phyloP scores from a whole-genome alignment of 352 stramenopile species.

The Nothophytophthora sp. region DNA sequence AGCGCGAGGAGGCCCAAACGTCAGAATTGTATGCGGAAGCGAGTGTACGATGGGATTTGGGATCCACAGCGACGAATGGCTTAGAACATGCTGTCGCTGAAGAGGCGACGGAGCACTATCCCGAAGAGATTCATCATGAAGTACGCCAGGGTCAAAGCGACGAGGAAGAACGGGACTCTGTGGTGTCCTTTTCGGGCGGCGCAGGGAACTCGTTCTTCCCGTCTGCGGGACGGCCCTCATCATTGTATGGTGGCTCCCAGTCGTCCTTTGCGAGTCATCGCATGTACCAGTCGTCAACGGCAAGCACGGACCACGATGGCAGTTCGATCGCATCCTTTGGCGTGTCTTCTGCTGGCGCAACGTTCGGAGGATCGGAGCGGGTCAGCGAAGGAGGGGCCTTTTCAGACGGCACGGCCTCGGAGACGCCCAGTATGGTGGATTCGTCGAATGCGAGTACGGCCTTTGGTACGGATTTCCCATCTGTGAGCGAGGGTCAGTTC shows the following conservation, averaged over 20 bases:
- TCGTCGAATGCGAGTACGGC: slow-evolving; percentile 78
- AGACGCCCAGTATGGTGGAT: slow-evolving; percentile 70
- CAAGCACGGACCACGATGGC: slow-evolving; percentile 41
- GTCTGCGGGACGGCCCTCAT: slow-evolving; percentile 29
- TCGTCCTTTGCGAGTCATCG: slow-evolving; percentile 43
- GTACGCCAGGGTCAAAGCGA: slow-evolving; percentile 24
- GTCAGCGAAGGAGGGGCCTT: slow-evolving; percentile 62
- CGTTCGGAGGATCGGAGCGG: slow-evolving; percentile 73
- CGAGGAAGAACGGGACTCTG: slow-evolving; percentile 38
- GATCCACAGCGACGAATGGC: slow-evolving; percentile 5
- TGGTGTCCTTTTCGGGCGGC: slow-evolving; percentile 37
- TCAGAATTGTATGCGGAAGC: slow-evolving; percentile 19
- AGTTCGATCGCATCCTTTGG: slow-evolving; percentile 70
- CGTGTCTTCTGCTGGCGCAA: slow-evolving; percentile 75
- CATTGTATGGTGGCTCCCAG: slow-evolving; percentile 37
- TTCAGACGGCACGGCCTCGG: slow-evolving; percentile 67
- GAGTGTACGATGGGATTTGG: slow-evolving; percentile 21
- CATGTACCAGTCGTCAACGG: slow-evolving; percentile 40
- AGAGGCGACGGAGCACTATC: slow-evolving; percentile 3
- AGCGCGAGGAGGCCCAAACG: slow-evolving; percentile 1
- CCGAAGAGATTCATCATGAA: slow-evolving; percentile 10
- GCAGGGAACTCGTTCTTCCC: slow-evolving; percentile 29
- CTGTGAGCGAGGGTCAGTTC: slow-evolving; percentile 71
- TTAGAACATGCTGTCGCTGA: slow-evolving; percentile 4
- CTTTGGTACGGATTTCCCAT: slow-evolving; percentile 75